Conservation (phyloP, 805 yeast genomes). For the Teunomyces atbi region DNA sequence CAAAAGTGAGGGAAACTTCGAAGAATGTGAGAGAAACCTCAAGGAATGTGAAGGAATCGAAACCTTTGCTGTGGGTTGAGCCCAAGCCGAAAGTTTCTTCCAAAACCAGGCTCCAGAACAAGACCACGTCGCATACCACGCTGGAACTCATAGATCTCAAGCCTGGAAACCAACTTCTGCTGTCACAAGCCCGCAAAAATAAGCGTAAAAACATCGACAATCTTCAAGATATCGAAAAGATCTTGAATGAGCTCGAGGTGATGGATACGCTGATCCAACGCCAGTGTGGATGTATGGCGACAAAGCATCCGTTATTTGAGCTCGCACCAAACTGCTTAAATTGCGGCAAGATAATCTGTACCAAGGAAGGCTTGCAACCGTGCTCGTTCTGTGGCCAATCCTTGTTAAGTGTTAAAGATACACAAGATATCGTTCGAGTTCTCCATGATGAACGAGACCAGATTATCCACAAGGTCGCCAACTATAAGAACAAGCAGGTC, state of each 20-base stretch:
- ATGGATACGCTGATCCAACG: slow-evolving; percentile 16
- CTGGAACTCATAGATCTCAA: slow-evolving; percentile 46
- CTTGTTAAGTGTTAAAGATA: slow-evolving; percentile 62
- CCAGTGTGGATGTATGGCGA: slow-evolving; percentile 80
- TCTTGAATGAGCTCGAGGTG: slow-evolving; percentile 52
- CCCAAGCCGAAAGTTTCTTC: slow-evolving; percentile 5
- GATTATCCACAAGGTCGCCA: slow-evolving; percentile 20
- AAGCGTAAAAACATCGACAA: slow-evolving; percentile 50
- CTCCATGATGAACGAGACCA: slow-evolving; percentile 51
- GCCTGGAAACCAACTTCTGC: slow-evolving; percentile 25
- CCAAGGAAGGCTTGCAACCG: slow-evolving; percentile 85
- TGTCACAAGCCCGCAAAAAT: slow-evolving; percentile 27
- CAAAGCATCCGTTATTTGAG: slow-evolving; percentile 83
- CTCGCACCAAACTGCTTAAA: slow-evolving; percentile 90
- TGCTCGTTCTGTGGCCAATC: slow-evolving; percentile 80
- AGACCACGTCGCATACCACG: slow-evolving; percentile 36
- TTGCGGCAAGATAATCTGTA: slow-evolving; percentile 93
- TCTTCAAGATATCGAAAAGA: slow-evolving; percentile 64
- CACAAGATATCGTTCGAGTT: slow-evolving; percentile 51
- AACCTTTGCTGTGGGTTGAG: not conserved
- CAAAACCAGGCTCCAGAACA: slow-evolving; percentile 11
- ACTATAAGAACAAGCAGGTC: slow-evolving; percentile 16
- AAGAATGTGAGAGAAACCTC: too few species aligned
- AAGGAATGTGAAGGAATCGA: too few species aligned
- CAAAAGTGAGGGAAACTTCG: too few species aligned